These are phyloP conservation scores for Aspergillus nanangensis DNA, from an alignment of 495 filamentous ascomycete genomes.

Conservation along the genomic window DNA sequence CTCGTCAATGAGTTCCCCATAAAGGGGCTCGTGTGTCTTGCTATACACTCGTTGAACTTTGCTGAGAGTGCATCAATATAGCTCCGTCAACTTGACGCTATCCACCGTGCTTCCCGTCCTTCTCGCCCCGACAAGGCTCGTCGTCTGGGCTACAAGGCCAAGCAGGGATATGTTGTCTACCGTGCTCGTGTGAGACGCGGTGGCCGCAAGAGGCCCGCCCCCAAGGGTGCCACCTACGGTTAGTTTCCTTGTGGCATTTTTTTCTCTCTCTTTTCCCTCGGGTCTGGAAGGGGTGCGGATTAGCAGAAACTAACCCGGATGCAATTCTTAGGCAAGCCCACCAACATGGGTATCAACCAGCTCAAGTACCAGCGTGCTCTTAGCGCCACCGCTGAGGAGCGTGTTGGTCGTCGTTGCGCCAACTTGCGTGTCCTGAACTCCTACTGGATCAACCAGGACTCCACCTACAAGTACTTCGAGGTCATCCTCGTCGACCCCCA, in stretches of 20 bases:
- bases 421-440: constrained; percentile 99
- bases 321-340: constrained; percentile 78
- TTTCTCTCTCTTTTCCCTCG: too few species aligned
- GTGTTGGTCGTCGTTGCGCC: constrained; percentile 96
- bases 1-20: constrained; percentile 8
- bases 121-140: constrained; percentile 99
- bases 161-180: constrained; percentile 99
- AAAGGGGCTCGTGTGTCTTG: constrained; percentile 53
- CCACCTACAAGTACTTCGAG: constrained; percentile 99
- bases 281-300: too few species aligned
- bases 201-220: constrained; percentile 91
- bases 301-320: constrained; percentile 9
- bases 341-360: constrained; percentile 99
- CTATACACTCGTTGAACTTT: constrained; percentile 99
- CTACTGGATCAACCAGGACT: constrained; percentile 99
- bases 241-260: too few species aligned
- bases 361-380: constrained; percentile 99
- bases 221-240: constrained; percentile 99
- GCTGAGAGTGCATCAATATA: constrained; percentile 99
- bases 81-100: constrained; percentile 97
- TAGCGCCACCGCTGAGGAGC: constrained; percentile 95
- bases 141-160: constrained; percentile 99
- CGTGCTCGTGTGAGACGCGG: constrained; percentile 94
- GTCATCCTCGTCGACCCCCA: constrained; percentile 99
- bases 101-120: constrained; percentile 97